Conservation (phyloP, 2,329 filamentous ascomycete species). For the Penicillium sp. region DNA sequence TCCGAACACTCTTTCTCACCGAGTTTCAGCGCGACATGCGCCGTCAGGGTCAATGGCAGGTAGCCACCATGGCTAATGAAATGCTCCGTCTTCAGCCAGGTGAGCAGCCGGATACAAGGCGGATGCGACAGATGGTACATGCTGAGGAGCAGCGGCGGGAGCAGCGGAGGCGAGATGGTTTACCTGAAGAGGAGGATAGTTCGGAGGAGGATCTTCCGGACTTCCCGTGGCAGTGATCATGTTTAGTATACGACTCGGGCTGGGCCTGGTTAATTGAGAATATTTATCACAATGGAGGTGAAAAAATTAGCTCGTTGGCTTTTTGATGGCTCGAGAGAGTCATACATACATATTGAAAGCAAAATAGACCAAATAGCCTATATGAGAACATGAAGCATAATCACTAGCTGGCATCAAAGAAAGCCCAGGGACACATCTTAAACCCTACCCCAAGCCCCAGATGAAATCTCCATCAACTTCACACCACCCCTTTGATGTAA, state of each 20-base stretch:
- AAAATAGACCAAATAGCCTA: too few species aligned
- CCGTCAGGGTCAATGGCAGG: not conserved
- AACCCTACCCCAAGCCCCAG: not conserved
- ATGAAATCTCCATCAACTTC: not conserved
- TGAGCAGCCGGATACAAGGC: not conserved
- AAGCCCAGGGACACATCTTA: not conserved
- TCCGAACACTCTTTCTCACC: not conserved
- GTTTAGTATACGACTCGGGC: not conserved
- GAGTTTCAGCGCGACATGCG: constrained; percentile 2
- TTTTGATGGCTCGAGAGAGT: too few species aligned
- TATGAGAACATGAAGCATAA: too few species aligned
- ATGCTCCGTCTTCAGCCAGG: not conserved
- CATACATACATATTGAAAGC: not conserved
- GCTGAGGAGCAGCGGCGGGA: not conserved
- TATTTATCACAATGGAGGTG: not conserved
- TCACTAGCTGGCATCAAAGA: not conserved
- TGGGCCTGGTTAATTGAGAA: not conserved
- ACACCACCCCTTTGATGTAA: not conserved
- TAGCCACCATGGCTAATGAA: not conserved
- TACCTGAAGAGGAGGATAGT: not conserved
- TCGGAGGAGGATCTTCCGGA: not conserved
- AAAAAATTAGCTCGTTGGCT: not conserved
- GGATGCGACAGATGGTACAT: not conserved
- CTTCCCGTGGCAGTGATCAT: not conserved
- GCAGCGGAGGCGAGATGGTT: constrained; percentile 1